A percentile compares a stretch with the other conserved stretches of the same genome.
These are phyloP conservation scores for Mycena vulgaris DNA, from an alignment of 768 basidiomycete genomes.

Conservation along the genomic window DNA sequence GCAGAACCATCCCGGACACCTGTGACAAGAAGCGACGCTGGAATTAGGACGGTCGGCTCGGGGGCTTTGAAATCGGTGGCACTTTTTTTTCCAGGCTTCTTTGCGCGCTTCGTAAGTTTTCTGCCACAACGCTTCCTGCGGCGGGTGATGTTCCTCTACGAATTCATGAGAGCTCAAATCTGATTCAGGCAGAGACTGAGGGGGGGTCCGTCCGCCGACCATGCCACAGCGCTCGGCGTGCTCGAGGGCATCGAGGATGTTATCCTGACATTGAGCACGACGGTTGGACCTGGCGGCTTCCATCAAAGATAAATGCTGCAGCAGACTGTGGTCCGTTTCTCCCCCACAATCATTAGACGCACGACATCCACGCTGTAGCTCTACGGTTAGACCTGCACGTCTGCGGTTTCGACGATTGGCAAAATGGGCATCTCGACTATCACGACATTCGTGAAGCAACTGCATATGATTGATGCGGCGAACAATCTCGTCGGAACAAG, in stretches of 20 bases:
- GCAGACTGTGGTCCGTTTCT: not conserved
- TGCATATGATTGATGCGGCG: not conserved
- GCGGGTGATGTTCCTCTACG: not conserved
- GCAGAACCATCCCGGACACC: not conserved
- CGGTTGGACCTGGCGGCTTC: not conserved
- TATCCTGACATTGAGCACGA: not conserved
- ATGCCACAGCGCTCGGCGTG: not conserved
- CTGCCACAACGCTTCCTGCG: not conserved
- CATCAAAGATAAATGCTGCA: not conserved
- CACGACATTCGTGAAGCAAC: no score
- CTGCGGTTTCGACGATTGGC: not conserved
- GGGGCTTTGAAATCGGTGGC: not conserved
- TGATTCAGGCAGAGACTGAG: no score
- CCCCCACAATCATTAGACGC: not conserved
- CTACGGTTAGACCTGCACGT: not conserved
- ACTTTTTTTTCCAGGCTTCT: not conserved
- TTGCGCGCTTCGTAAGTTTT: not conserved
- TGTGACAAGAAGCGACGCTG: not conserved
- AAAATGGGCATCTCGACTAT: not conserved
- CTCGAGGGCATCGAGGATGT: not conserved
- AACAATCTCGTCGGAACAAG: not conserved
- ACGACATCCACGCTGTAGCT: not conserved
- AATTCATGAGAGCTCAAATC: not conserved
- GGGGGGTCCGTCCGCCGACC: not conserved
- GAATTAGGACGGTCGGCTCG: not conserved